Evolutionary conservation across 495 filamentous ascomycete genomes (phyloP), one percentile per base, ranked within the genome.

Genomic region (Penicillium subrubescens): DNA sequence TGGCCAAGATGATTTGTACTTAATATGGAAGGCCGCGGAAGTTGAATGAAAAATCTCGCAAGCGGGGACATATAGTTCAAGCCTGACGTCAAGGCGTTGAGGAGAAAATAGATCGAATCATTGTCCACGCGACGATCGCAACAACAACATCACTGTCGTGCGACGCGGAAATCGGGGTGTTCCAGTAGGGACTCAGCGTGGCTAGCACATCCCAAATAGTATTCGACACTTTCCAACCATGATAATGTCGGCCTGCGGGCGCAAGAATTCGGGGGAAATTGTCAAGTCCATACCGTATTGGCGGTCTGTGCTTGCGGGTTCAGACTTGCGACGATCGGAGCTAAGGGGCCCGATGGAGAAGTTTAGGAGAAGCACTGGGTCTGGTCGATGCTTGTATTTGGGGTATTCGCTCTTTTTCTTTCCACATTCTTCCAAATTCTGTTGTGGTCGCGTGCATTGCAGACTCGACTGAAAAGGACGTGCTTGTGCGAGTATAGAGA

Each of bases 261-360:
- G 46, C 46, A n/a, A 60, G 17, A 52, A 50, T 8, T 43, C 46
- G 53, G 53, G 8, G 41, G 46, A 52, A 63, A 64, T 62, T 59
- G 48, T 35, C 52, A 50, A 39, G 29, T 55, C 52, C 27, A 62
- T 59, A 59, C 52, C 27, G 59, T 59, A 59, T 62, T 44, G 33
- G 33, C 10, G 66, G 66, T 64, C 66, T 51, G 66, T 68, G 66
- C 66, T 61, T 50, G 31, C 31, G n/a, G 62, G 46, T 50, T 62
- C 5, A 61, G 65, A 67, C 56, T 57, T 50, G 65, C 64, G 64
- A 46, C n/a, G 43, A 64, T 64, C 58, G 61, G 65, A 60, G 51
- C 55, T 56, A 60, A 67, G 59, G 66, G 62, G 61, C 43, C 29
- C 52, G 48, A 44, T 46, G 59, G 59, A 59, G 59, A 48, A 57